Evolutionary conservation across 345 rosid species (phyloP), one percentile per base, ranked within the genome.

Genomic region (Euphorbia tirucalli): DNA sequence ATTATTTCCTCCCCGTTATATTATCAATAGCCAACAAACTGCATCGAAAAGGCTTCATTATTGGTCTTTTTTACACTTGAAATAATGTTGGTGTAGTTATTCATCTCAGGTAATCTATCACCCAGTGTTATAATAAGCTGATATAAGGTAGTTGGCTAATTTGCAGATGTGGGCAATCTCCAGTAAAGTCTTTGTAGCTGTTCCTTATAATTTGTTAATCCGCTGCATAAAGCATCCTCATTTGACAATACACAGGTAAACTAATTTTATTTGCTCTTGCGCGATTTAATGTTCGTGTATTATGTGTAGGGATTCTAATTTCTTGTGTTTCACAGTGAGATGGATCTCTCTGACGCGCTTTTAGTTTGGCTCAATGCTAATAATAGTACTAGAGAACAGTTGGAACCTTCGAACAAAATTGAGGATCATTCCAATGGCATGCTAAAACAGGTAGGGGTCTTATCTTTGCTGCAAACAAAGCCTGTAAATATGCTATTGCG

Each of bases 341-440:
- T 74, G 92, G 84, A 87, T 80, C 93, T 92, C 69, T 79, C 85
- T 66, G 83, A 87, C 65, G 91, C 82, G 72, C 83, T 90, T 77
- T 69, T 90, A 73, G 56, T 80, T 71, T 92, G 97, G 97, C 78
- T 86, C 50, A 83, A 84, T 75, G 76, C 81, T n/a, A n/a, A n/a
- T 54, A 73, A 79, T 52, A 52, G n/a, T 31, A 63, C 14, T 37
- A 63, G 48, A 78, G 74, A 78, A 71, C 70, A 24, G 69, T 69
- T 65, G 61, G 79, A 78, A 55, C 68, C 67, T 41, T 71, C 73
- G 4, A 79, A 63, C 73, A 74, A 49, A 37, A 44, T 49, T 50
- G 78, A 75, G 41, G 72, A 71, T 78, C 82, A 75, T 59, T 74
- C 66, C 56, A 48, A 64, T 50, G 80, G 65, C 66, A 76, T 92